Base-by-base conservation (phyloP, 495 filamentous ascomycete species). In the Penicillium taxi region DNA sequence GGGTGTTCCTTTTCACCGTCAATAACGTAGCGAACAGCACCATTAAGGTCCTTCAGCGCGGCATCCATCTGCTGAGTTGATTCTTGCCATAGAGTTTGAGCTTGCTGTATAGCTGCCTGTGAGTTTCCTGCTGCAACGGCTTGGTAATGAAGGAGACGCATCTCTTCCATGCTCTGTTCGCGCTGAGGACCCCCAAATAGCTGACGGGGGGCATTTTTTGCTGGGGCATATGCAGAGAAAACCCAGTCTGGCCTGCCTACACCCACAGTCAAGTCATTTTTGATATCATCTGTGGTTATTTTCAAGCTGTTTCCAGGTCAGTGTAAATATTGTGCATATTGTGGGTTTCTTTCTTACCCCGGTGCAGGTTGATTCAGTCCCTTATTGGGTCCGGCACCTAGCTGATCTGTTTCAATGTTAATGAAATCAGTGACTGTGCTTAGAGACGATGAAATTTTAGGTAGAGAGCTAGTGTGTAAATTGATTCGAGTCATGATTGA, bases 151-250 rank as follows among this genome's bases (percentile, higher is more conserved):
- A 75, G 70, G 9, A 88, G 33, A 35, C 86, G 73, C 32, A 88
- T 67, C 52, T 95, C 88, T 57, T 95, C 87, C 23, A 80, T 78
- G 49, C 85, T 90, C 46, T 85, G 78, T 57, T 95, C 88, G 14
- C 84, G 67, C n/a, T 72, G 66, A 27, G 70, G 69, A 5, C 86
- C 86, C 13, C 84, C 86, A 48, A 93, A 87, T 1, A 94, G 67
- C 53, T 88, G 84, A 9, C 74, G 72, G 1, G 87, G 87, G 1
- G 79, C 78, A 35, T 85, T 72, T 44, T 61, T 68, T 4, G 75
- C 78, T 1, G 88, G 86, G 5, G 75, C 81, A 57, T 89, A 95
- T 24, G 77, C 71, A 0, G 88, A 93, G n/a, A 94, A 72, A 9
- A 86, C 72, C 83, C 86, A 95, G 67, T 69, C 52, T 24, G 88